These are phyloP conservation scores for Globisporangium parvum DNA, from an alignment of 352 stramenopile genomes.

Conservation along the genomic window DNA sequence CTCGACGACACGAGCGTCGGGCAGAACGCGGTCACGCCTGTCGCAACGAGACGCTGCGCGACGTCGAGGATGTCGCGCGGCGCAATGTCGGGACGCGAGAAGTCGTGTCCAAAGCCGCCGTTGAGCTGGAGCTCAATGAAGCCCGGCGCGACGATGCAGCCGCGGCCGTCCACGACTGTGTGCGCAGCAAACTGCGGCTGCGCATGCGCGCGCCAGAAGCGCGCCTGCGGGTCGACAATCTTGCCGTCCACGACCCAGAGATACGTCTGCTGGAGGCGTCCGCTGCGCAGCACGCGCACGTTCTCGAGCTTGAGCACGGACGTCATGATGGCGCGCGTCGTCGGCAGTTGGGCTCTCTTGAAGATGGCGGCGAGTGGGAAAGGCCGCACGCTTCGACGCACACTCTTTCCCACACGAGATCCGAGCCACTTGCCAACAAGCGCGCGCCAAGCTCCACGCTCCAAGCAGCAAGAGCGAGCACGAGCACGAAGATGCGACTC, in stretches of 20 bases:
- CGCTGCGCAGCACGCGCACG: slow-evolving; percentile 46
- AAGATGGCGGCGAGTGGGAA: background rate
- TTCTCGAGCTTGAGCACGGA: slow-evolving; percentile 50
- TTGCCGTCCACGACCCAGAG: slow-evolving; percentile 54
- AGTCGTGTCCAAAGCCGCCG: slow-evolving; percentile 83
- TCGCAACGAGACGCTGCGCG: slow-evolving; percentile 40
- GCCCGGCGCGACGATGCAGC: slow-evolving; percentile 67
- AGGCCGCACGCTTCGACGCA: background rate
- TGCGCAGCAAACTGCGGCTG: slow-evolving; percentile 35
- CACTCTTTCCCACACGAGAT: too few relatives aligned
- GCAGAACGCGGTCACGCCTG: slow-evolving; percentile 82
- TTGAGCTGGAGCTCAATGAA: slow-evolving; percentile 91
- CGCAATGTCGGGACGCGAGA: slow-evolving; percentile 53
- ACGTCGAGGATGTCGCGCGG: slow-evolving; percentile 39
- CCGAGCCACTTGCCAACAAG: too few relatives aligned
- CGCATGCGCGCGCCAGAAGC: slow-evolving; percentile 36
- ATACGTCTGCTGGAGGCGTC: slow-evolving; percentile 26
- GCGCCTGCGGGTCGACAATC: slow-evolving; percentile 40
- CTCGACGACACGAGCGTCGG: slow-evolving; percentile 86
- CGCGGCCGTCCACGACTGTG: slow-evolving; percentile 57
- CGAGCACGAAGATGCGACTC: slow-evolving; percentile 49
- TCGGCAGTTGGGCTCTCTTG: background rate
- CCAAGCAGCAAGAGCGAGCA: background rate
- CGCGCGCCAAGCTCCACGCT: too few relatives aligned
- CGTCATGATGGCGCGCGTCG: background rate